These are phyloP conservation scores for Magnaporthiopsis poae DNA, from an alignment of 2,329 filamentous ascomycete species.

Conservation along the genomic window DNA sequence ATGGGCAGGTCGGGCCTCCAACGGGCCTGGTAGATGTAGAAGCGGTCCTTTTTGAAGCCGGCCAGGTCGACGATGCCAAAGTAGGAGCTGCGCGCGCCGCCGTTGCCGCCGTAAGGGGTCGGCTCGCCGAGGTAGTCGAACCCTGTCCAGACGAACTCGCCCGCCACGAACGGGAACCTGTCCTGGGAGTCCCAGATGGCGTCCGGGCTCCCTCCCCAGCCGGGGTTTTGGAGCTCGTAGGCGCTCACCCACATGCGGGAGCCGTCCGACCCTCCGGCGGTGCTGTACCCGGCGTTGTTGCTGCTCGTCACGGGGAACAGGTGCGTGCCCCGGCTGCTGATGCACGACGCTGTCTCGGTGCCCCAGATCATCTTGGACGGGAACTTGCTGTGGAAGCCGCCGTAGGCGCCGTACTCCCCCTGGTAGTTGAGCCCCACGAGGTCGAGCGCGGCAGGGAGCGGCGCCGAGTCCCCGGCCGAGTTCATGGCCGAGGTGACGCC, in stretches of 20 bases:
- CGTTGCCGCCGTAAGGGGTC: constrained; percentile 27
- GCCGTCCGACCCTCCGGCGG: constrained; percentile 16
- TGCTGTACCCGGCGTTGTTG: constrained; percentile 22
- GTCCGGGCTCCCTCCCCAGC: constrained; percentile 39
- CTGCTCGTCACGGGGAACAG: constrained; percentile 38
- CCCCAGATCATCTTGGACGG: constrained; percentile 37
- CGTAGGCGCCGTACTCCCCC: constrained; percentile 33
- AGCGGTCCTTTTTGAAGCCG: constrained; percentile 47
- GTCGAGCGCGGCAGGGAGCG: constrained; percentile 33
- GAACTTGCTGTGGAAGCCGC: constrained; percentile 32
- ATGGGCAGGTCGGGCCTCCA: constrained; percentile 38
- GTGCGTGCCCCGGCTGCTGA: constrained; percentile 42
- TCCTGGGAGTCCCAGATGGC: constrained; percentile 44
- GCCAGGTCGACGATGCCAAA: constrained; percentile 48
- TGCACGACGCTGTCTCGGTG: constrained; percentile 32
- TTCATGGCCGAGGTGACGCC: constrained; percentile 37
- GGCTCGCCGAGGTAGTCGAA: constrained; percentile 23
- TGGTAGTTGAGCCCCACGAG: constrained; percentile 45
- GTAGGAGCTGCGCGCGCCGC: constrained; percentile 36
- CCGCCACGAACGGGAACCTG: constrained; percentile 37
- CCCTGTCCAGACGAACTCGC: constrained; percentile 29
- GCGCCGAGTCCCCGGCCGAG: constrained; percentile 26
- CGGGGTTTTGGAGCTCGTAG: constrained; percentile 41
- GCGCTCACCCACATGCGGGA: constrained; percentile 34
- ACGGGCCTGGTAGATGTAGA: constrained; percentile 43